Conservation (phyloP, 495 filamentous ascomycete species). For the Penicillium subrubescens region DNA sequence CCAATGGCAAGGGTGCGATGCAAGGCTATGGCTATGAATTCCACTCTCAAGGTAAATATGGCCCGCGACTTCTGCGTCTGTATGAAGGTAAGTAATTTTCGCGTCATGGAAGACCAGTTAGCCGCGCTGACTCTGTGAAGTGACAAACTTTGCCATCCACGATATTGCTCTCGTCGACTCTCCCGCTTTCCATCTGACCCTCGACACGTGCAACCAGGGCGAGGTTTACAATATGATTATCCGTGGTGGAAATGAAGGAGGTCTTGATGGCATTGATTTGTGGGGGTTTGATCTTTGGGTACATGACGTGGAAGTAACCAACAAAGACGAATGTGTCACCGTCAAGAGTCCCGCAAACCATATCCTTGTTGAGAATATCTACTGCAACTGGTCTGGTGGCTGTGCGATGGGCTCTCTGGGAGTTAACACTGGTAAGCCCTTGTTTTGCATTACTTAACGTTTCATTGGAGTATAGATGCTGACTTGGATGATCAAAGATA, state of each 20-base stretch:
- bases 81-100: conserved; percentile 16
- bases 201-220: conserved; percentile 45
- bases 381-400: conserved; percentile 54
- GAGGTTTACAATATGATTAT: conserved; percentile 51
- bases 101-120: not conserved
- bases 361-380: conserved; percentile 53
- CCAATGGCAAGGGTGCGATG: conserved; percentile 43
- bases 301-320: conserved; percentile 52
- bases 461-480: not conserved
- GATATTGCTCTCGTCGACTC: conserved; percentile 48
- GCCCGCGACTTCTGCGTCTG: conserved; percentile 34
- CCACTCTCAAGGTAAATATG: conserved; percentile 21
- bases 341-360: conserved; percentile 45
- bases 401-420: conserved; percentile 50
- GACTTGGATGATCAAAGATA: conserved; percentile 15
- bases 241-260: conserved; percentile 43
- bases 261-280: conserved; percentile 47
- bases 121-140: conserved; percentile 6
- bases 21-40: conserved; percentile 48
- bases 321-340: conserved; percentile 52
- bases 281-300: conserved; percentile 48
- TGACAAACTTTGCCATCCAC: conserved; percentile 45
- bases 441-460: not conserved
- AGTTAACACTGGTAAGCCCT: conserved; percentile 20
- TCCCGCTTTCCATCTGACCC: conserved; percentile 44